Evolutionary conservation across 495 filamentous ascomycete species (phyloP).

Genomic region (Podospora pseudocomata): DNA sequence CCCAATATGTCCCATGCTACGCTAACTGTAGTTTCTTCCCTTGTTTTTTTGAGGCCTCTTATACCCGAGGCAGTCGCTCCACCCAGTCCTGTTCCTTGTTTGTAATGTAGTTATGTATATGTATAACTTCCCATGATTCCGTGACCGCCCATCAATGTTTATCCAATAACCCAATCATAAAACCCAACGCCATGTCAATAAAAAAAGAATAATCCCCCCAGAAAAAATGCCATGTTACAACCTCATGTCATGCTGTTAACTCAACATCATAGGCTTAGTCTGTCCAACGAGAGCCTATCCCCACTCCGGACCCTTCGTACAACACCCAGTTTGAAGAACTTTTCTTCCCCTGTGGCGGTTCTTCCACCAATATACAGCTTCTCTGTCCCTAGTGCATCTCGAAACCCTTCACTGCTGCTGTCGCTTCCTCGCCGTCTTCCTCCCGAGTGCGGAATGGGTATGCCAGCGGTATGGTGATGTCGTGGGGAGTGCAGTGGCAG

Average conservation of each 20-base stretch:
- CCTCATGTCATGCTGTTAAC: not conserved
- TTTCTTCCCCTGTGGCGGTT: conserved; percentile 80
- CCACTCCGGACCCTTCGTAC: conserved; percentile 54
- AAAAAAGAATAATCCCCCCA: not conserved
- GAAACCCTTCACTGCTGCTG: conserved; percentile 72
- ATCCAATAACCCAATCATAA: not conserved
- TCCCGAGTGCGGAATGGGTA: conserved; percentile 35
- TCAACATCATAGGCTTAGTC: conserved; percentile 50
- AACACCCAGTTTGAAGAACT: conserved; percentile 70
- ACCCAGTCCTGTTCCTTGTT: not conserved
- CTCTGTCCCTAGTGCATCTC: conserved; percentile 71
- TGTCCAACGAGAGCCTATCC: conserved; percentile 54
- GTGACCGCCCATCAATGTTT: not conserved
- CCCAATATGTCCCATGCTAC: not conserved
- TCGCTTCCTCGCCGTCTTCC: conserved; percentile 67
- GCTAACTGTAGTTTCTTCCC: not conserved
- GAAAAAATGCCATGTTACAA: not conserved
- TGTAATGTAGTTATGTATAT: not conserved
- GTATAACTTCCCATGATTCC: not conserved
- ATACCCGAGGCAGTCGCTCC: not conserved
- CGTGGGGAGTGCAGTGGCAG: conserved; percentile 45
- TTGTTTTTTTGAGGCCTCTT: not conserved
- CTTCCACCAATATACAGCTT: conserved; percentile 84
- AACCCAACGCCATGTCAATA: not conserved
- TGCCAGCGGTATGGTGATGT: conserved; percentile 33